Base-by-base conservation (phyloP, 805 yeast genomes). In the Wickerhamiella alocasiicola region DNA sequence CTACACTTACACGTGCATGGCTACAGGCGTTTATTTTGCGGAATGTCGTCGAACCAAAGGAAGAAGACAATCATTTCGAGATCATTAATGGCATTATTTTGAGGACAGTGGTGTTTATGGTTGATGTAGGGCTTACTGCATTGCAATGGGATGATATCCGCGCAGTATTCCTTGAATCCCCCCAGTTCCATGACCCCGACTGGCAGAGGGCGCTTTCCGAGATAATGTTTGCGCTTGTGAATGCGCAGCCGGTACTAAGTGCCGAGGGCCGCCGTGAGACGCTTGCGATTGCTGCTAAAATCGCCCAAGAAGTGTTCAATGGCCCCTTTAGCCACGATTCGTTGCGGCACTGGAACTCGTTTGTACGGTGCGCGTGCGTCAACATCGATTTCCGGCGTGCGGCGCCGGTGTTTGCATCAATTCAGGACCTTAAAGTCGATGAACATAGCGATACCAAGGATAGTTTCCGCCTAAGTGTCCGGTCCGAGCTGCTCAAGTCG, bases 201-300 rank as follows among this genome's bases (percentile, higher is more conserved):
- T 64, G 80, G 2, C 93, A 87, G 54, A 75, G 91, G 21, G 76
- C 79, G 9, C 65, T 71, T 1, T 73, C 83, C 42, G 96, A 87
- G 55, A 55, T 82, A 2, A 9, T 27, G 4, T 38, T 37, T 15
- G 56, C 48, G 2, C 33, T 44, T 0, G 70, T 17, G 9, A 20
- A n/a, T 17, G 20, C 25, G 7, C 32, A 13, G 31, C 16, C 18
- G 16, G 26, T 36, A 13, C 17, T 40, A 4, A 16, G 17, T 3
- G 12, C 29, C n/a, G 19, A 19, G n/a, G 19, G 24, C n/a, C 15
- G 34, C 11, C 7, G 7, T 5, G 9, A 5, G 9, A n/a, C 23
- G 2, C 3, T 13, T 7, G 30, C 6, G 3, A 2, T 33, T 9
- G 30, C 23, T 3, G n/a, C 11, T 5, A 25, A 27, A 15, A 20